A percentile compares a stretch with the other conserved stretches of the same genome.
These are phyloP conservation scores for Tetrapyrgos nigripes DNA, from an alignment of 1,284 basidiomycete genomes.

Conservation along the genomic window DNA sequence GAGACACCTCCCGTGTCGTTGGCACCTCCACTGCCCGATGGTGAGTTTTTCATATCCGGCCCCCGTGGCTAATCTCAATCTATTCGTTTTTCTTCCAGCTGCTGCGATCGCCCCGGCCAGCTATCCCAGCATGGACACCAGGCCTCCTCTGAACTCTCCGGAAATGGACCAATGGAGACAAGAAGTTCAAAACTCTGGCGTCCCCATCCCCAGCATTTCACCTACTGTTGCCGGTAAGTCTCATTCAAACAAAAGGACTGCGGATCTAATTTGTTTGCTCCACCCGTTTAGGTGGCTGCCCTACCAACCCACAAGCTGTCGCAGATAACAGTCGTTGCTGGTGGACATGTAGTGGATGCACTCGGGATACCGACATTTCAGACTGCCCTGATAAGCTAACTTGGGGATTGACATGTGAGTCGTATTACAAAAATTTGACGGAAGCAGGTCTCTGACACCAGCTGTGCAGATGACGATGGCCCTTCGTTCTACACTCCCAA, in stretches of 20 bases:
- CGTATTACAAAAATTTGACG: constrained; percentile 2
- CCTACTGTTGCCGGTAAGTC: constrained; percentile 53
- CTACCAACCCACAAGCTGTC: constrained; percentile 64
- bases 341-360: constrained; percentile 90
- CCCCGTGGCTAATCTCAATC: background rate
- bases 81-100: constrained; percentile 36
- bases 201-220: constrained; percentile 59
- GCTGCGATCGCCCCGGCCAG: constrained; percentile 48
- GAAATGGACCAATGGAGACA: constrained; percentile 78
- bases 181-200: constrained; percentile 60
- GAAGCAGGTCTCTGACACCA: background rate
- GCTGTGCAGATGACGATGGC: constrained; percentile 70
- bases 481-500: constrained; percentile 85
- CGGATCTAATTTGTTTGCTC: constrained; percentile 6
- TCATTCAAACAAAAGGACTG: constrained; percentile 4
- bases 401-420: constrained; percentile 21
- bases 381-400: constrained; percentile 68
- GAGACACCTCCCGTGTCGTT: constrained; percentile 50
- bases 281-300: constrained; percentile 56
- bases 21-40: constrained; percentile 58
- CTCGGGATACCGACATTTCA: constrained; percentile 69
- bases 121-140: constrained; percentile 76
- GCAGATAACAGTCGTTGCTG: constrained; percentile 70
- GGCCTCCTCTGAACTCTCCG: constrained; percentile 71
- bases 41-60: constrained; percentile 35